Base-by-base conservation (phyloP, 768 basidiomycete genomes). In the Mycena haematopus region DNA sequence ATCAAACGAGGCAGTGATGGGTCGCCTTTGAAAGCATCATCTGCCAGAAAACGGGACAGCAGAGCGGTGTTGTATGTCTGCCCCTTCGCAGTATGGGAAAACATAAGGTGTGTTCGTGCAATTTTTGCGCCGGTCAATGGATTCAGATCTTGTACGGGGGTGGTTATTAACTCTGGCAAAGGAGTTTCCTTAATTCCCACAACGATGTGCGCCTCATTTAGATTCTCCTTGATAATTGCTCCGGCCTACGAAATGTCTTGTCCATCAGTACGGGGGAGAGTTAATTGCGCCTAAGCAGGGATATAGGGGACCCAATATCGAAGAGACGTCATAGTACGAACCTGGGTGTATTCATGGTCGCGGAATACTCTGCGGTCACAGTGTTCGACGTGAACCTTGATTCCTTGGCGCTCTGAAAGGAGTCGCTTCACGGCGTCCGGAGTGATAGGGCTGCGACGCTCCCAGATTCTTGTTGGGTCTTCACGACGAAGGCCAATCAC, bases 141-240 rank as follows among this genome's bases (percentile, higher is more conserved):
- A 31, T 31, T 31, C 29, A 61, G 27, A 36, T 51, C 53, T 15
- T 61, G 68, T 22, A 81, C 68, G 22, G 83, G 80, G 31, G 76
- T 72, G 21, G 80, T 81, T 68, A 86, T 71, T 35, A 94, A 79
- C 64, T 89, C 86, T 27, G 75, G 47, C 8, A 95, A 72, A 10
- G 91, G 90, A 0, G 90, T 86, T 73, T 97, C 95, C 69, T 97
- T 97, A 75, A 97, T 95, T 2, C 95, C 95, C 6, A 95, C 70
- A 33, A 95, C 74, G 54, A 97, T 85, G 65, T 95, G 88, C 0
- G 92, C 87, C 7, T 83, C 77, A 4, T 77, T 74, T 19, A 93
- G 80, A n/a, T 77, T 78, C 13, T 81, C 70, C 57, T 82, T 80
- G 56, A 94, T 72, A 17, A 73, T 78, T 21, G 95, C 95, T 17